Evolutionary conservation across 1,139 yeast genomes (phyloP).

Genomic region (Suhomyces terraborum): DNA sequence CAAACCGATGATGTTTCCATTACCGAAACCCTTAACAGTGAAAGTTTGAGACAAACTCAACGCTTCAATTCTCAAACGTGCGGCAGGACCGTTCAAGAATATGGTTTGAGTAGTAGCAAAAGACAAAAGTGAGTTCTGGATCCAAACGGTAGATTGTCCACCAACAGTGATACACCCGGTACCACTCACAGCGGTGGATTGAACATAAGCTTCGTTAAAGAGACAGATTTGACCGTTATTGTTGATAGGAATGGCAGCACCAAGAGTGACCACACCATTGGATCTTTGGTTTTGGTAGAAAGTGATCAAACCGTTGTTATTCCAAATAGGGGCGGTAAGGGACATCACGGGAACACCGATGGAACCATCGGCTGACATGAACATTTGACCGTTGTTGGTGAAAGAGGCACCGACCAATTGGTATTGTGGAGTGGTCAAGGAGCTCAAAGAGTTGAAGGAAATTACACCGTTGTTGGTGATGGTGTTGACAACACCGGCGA

Average conservation of each 20-base stretch:
- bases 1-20: constrained; percentile 30
- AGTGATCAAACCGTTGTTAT: constrained; percentile 18
- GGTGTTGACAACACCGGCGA: constrained; percentile 11
- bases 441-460: constrained; percentile 16
- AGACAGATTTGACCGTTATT: constrained; percentile 21
- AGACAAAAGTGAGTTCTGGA: constrained; percentile 13
- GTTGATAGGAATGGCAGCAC: constrained; percentile 11
- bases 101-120: constrained; percentile 17
- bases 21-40: constrained; percentile 34
- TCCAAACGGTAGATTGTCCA: constrained; percentile 11
- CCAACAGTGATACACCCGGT: constrained; percentile 20
- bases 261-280: constrained; percentile 14
- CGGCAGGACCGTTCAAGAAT: constrained; percentile 15
- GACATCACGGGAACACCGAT: constrained; percentile 16
- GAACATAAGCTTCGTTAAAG: constrained; percentile 16
- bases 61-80: constrained; percentile 18
- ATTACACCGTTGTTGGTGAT: constrained; percentile 17
- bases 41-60: constrained; percentile 23
- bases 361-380: constrained; percentile 14
- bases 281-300: constrained; percentile 16
- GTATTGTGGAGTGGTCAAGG: constrained; percentile 14
- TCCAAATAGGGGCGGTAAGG: constrained; percentile 16
- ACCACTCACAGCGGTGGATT: constrained; percentile 18
- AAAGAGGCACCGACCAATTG: constrained; percentile 14
- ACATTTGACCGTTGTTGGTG: constrained; percentile 17